Evolutionary conservation across 768 basidiomycete species (phyloP).

Genomic region (Pulveroboletus ravenelii): DNA sequence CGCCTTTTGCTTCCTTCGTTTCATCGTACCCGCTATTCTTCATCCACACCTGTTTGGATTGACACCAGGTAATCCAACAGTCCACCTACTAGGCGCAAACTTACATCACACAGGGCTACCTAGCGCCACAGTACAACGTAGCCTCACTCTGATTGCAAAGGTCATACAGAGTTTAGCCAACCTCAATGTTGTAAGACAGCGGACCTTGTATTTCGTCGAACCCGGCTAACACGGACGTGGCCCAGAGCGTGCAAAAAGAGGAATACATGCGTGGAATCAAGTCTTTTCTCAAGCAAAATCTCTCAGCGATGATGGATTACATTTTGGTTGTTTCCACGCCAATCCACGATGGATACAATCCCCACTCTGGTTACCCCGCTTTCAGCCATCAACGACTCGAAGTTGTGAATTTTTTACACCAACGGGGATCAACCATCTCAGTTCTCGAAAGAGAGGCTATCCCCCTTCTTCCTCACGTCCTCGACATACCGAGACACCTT

Average conservation of each 20-base stretch:
- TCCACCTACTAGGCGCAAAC: background rate
- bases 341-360: conserved; percentile 22
- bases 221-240: conserved; percentile 2
- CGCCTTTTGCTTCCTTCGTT: conserved; percentile 85
- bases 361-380: conserved; percentile 24
- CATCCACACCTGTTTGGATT: conserved; percentile 82
- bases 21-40: conserved; percentile 87
- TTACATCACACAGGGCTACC: conserved; percentile 54
- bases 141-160: conserved; percentile 80
- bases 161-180: conserved; percentile 89
- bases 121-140: conserved; percentile 62
- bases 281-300: conserved; percentile 61
- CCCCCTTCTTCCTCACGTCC: conserved; percentile 64
- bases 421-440: conserved; percentile 52
- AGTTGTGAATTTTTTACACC: conserved; percentile 51
- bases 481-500: conserved; percentile 76
- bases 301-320: conserved; percentile 75
- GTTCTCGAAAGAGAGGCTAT: conserved; percentile 65
- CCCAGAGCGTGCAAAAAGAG: conserved; percentile 65
- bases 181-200: conserved; percentile 57
- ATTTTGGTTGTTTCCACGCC: conserved; percentile 67
- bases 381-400: conserved; percentile 50
- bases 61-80: conserved; percentile 51
- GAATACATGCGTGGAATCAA: conserved; percentile 78
- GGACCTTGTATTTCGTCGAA: background rate